Percentiles rank a stretch among this genome's conserved stretches.
These are phyloP conservation scores for Angomonas ambiguus DNA, from an alignment of 208 protist genomes.

Conservation along the genomic window DNA sequence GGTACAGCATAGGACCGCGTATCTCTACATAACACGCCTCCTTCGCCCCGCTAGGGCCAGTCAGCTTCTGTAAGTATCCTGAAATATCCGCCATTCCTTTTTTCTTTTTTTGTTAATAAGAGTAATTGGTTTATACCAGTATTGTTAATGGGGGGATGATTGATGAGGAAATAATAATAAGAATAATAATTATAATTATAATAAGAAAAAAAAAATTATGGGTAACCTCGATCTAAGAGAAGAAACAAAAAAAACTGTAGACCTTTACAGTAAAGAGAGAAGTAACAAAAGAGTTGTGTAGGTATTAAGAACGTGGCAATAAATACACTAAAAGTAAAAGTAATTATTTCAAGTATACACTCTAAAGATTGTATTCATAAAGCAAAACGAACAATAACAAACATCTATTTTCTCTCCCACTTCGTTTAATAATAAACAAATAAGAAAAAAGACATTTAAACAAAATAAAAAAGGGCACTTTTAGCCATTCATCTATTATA, in stretches of 20 bases:
- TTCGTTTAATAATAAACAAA: too few relatives aligned
- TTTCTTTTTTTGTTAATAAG: constrained; percentile 13
- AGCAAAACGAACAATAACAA: too few relatives aligned
- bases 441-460: too few relatives aligned
- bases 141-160: too few relatives aligned
- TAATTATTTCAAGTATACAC: too few relatives aligned
- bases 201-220: constrained; percentile 1
- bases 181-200: constrained; percentile 4
- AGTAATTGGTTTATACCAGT: too few relatives aligned
- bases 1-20: constrained; percentile 49
- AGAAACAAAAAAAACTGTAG: constrained; percentile 6
- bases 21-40: constrained; percentile 69
- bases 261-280: neutral
- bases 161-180: too few relatives aligned
- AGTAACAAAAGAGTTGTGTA: constrained; percentile 9
- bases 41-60: constrained; percentile 21
- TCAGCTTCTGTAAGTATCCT: constrained; percentile 18
- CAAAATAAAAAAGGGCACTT: too few relatives aligned
- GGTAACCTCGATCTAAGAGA: constrained; percentile 2
- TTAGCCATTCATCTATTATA: too few relatives aligned
- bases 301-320: neutral
- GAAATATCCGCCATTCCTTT: constrained; percentile 20
- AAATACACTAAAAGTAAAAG: too few relatives aligned
- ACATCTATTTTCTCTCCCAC: too few relatives aligned
- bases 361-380: too few relatives aligned